These are phyloP conservation scores for Desmodesmus armatus DNA, from an alignment of 139 green algal species.

Conservation along the genomic window DNA sequence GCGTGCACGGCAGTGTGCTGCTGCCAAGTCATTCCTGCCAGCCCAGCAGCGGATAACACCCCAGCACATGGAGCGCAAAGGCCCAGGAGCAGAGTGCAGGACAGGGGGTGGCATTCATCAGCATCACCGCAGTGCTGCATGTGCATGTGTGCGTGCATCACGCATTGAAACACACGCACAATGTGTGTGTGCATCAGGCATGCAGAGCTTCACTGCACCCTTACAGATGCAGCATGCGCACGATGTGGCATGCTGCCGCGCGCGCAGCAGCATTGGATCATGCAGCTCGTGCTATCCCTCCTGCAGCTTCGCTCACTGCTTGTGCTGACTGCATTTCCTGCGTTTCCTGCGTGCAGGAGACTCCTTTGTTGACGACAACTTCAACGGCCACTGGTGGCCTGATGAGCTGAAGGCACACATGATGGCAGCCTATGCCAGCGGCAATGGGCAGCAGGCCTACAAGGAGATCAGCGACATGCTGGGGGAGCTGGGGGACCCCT, in stretches of 20 bases:
- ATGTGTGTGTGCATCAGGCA: too few species aligned
- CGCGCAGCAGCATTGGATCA: background rate
- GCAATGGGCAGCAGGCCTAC: slow-evolving; percentile 54
- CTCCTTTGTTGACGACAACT: slow-evolving; percentile 77
- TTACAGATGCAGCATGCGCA: background rate
- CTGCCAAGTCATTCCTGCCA: background rate
- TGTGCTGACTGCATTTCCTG: background rate
- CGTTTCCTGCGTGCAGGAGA: slow-evolving; percentile 49
- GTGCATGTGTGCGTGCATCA: too few species aligned
- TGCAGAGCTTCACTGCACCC: background rate
- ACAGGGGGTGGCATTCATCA: too few species aligned
- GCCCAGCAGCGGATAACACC: background rate
- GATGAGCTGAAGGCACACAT: slow-evolving; percentile 72
- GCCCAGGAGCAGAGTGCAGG: too few species aligned
- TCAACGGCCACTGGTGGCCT: slow-evolving; percentile 70
- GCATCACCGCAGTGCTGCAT: too few species aligned
- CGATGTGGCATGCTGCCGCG: background rate
- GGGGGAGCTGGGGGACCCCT: slow-evolving; percentile 91
- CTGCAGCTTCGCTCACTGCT: background rate
- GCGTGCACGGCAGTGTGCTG: background rate
- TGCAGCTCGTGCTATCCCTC: background rate
- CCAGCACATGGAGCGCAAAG: too few species aligned
- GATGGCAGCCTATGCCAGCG: slow-evolving; percentile 59
- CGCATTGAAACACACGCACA: too few species aligned
- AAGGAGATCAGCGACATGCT: slow-evolving; percentile 80